Base-by-base conservation (phyloP, 148 eudicot species). In the Euryodendron excelsum region DNA sequence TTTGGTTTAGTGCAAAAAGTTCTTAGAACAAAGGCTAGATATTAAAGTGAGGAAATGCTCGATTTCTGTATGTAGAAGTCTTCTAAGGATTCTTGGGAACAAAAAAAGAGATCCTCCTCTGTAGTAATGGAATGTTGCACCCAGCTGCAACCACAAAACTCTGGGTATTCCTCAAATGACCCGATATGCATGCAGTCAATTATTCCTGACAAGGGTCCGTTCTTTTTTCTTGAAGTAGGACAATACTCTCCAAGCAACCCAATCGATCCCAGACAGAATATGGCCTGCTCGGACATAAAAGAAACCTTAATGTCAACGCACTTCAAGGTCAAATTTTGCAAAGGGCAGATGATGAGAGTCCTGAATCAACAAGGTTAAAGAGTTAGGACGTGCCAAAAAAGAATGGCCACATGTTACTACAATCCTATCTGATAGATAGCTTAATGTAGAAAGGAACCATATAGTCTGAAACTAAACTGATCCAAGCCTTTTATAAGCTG, bases 231-330 rank as follows among this genome's bases (percentile, higher is more conserved):
- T 1, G 88, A 83, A 75, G 86, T 80, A 78, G 90, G 93, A 77
- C 87, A 83, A 74, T 88, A 91, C 82, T 93, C 93, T 76, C 92
- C 95, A 86, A 90, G 90, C 93, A 91, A 86, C 87, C 92, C 95
- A 82, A 93, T 83, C 67, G 86, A 80, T 89, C 87, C 84, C 84
- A 87, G 77, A 85, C 84, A 87, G 68, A 83, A 81, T 80, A 87
- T 77, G 75, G 85, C 89, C 79, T 68, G 95, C 80, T 87, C 88
- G 89, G 95, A 93, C 97, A 93, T 91, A 93, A 89, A 91, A 93
- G 82, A 84, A 73, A 82, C 80, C 85, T 84, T 80, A 63, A 85
- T 85, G 84, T 80, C 81, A 69, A 70, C 74, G 55, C 81, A 72
- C 81, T 72, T 78, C 84, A 69, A 75, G 44, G 60, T 13, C 11